A percentile compares a stretch with the other conserved stretches of the same genome.
phyloP scores from a whole-genome alignment of 2,329 filamentous ascomycete species.

The Hypoxylon sp. region DNA sequence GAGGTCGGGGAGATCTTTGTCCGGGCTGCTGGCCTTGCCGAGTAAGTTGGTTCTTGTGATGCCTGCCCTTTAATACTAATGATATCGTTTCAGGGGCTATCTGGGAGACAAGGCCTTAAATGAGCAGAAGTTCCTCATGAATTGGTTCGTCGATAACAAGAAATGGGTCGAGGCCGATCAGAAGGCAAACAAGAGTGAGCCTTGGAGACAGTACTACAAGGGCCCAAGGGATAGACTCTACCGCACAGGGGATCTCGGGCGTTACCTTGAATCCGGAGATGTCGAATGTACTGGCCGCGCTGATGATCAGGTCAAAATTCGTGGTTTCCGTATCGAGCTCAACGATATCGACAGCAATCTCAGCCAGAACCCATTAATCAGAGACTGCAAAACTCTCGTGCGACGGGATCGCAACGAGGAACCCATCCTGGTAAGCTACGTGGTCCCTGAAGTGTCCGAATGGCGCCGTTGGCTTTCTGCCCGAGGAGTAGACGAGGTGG shows the following conservation, averaged over 20 bases:
- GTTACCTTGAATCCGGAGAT: slow-evolving; percentile 51
- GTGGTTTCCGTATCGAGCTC: slow-evolving; percentile 95
- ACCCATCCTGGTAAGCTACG: slow-evolving; percentile 87
- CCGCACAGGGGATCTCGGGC: slow-evolving; percentile 87
- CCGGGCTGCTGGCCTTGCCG: slow-evolving; percentile 79
- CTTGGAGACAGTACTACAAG: slow-evolving; percentile 84
- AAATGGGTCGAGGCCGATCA: slow-evolving; percentile 78
- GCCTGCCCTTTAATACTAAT: slow-evolving; percentile 11
- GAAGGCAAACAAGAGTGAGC: slow-evolving; percentile 68
- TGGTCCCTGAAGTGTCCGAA: slow-evolving; percentile 84
- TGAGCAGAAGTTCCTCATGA: slow-evolving; percentile 82
- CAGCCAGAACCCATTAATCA: slow-evolving; percentile 79
- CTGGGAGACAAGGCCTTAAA: slow-evolving; percentile 73
- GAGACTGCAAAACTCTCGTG: slow-evolving; percentile 89
- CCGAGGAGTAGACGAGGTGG: slow-evolving; percentile 67
- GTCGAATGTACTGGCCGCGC: slow-evolving; percentile 74
- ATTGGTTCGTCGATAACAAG: slow-evolving; percentile 86
- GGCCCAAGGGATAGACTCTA: slow-evolving; percentile 91
- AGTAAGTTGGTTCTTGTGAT: slow-evolving; percentile 54
- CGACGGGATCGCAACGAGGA: slow-evolving; percentile 89
- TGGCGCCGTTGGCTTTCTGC: slow-evolving; percentile 79
- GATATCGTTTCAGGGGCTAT: slow-evolving; percentile 67
- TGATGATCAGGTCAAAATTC: slow-evolving; percentile 97
- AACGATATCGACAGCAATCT: slow-evolving; percentile 92
- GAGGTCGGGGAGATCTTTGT: slow-evolving; percentile 61